phyloP scores from a whole-genome alignment of 1,284 basidiomycete genomes.

The Puccinia brachypodii region DNA sequence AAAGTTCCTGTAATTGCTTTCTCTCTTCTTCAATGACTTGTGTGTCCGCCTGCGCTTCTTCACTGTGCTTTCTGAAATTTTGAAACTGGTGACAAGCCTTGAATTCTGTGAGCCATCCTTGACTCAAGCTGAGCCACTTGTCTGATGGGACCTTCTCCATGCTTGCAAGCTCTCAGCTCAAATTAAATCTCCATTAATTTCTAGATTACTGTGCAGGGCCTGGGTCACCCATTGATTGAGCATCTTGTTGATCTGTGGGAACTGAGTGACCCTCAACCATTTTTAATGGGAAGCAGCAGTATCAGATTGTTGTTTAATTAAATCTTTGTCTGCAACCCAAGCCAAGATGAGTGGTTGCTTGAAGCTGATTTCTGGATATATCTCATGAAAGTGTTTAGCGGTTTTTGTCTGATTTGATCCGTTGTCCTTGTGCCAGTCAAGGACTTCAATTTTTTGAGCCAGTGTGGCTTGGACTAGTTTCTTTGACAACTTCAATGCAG shows the following conservation, averaged over 20 bases:
- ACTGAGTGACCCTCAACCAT: not conserved
- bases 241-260: constrained; percentile 1
- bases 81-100: not conserved
- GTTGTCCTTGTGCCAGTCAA: constrained; percentile 14
- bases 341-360: constrained; percentile 32
- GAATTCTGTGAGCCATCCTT: not conserved
- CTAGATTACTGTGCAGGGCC: not conserved
- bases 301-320: not conserved
- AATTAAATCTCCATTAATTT: not conserved
- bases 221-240: not conserved
- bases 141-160: not conserved
- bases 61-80: not conserved
- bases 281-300: not conserved
- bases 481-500: not conserved
- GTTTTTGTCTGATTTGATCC: constrained; percentile 10
- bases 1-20: too few relatives aligned
- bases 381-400: not conserved
- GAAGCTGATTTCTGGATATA: constrained; percentile 23
- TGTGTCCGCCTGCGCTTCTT: not conserved
- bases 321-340: constrained; percentile 18
- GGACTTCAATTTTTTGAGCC: constrained; percentile 19
- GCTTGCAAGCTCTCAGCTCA: not conserved
- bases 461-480: not conserved
- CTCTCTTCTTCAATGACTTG: not conserved
- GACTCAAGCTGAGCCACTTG: not conserved